These are phyloP conservation scores for Penicillium griseofulvum DNA, from an alignment of 2,329 filamentous ascomycete genomes.

Conservation along the genomic window DNA sequence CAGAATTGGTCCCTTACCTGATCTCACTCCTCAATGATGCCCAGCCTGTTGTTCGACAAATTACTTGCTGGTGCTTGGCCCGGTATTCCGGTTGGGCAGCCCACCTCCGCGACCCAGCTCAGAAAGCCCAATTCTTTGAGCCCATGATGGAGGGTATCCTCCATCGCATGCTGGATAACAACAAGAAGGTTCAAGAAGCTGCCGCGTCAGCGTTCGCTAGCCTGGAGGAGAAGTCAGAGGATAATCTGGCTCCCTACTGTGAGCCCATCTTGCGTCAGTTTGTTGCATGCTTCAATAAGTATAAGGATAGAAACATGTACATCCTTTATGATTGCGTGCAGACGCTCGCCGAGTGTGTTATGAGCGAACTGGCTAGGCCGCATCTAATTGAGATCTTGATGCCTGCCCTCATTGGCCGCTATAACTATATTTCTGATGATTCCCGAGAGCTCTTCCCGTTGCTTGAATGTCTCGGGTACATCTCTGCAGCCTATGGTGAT, in stretches of 20 bases:
- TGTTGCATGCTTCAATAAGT: slow-evolving; percentile 85
- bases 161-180: slow-evolving; percentile 89
- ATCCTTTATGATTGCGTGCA: slow-evolving; percentile 98
- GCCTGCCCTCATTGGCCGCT: slow-evolving; percentile 86
- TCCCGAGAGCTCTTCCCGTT: slow-evolving; percentile 92
- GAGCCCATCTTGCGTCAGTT: slow-evolving; percentile 89
- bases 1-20: slow-evolving; percentile 85
- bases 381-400: slow-evolving; percentile 83
- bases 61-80: slow-evolving; percentile 96
- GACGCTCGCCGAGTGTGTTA: slow-evolving; percentile 89
- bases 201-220: slow-evolving; percentile 95
- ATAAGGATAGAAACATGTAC: slow-evolving; percentile 99
- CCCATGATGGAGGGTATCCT: slow-evolving; percentile 97
- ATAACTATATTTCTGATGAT: slow-evolving; percentile 81
- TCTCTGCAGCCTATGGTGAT: slow-evolving; percentile 79
- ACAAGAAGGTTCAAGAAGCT: slow-evolving; percentile 97
- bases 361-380: slow-evolving; percentile 73
- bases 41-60: slow-evolving; percentile 89
- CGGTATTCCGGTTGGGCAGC: slow-evolving; percentile 93
- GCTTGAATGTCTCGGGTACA: slow-evolving; percentile 93
- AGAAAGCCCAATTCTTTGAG: slow-evolving; percentile 78
- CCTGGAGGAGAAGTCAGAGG: slow-evolving; percentile 87
- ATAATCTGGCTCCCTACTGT: slow-evolving; percentile 78
- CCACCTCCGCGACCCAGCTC: slow-evolving; percentile 62
- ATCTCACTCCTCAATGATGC: slow-evolving; percentile 78